A percentile compares a stretch with the other conserved stretches of the same genome.
These are phyloP conservation scores for Dothidotthia symphoricarpi DNA, from an alignment of 2,329 filamentous ascomycete genomes.

Conservation along the genomic window DNA sequence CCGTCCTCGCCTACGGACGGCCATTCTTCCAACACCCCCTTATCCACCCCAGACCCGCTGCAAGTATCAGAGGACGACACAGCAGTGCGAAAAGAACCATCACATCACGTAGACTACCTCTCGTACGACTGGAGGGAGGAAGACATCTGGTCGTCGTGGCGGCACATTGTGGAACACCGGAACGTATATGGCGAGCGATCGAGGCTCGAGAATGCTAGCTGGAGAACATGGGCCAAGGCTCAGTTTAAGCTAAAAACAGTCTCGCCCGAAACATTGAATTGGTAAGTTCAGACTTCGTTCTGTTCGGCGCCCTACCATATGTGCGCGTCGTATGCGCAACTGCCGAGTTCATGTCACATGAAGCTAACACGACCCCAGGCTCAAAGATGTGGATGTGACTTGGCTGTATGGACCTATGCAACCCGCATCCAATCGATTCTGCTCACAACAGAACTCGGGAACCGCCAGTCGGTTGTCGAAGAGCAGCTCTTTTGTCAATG, in stretches of 20 bases:
- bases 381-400: conserved; percentile 95
- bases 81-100: conserved; percentile 69
- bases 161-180: conserved; percentile 80
- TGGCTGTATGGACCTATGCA: conserved; percentile 96
- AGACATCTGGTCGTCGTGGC: conserved; percentile 97
- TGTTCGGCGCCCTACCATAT: conserved; percentile 28
- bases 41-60: conserved; percentile 57
- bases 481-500: conserved; percentile 63
- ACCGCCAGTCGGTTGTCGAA: conserved; percentile 58
- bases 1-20: conserved; percentile 55
- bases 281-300: conserved; percentile 57
- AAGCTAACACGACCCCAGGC: conserved; percentile 56
- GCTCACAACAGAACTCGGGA: conserved; percentile 50
- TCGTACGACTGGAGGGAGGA: conserved; percentile 93
- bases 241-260: conserved; percentile 86
- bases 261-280: conserved; percentile 88
- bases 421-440: conserved; percentile 60
- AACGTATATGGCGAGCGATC: conserved; percentile 77
- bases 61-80: conserved; percentile 72
- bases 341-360: conserved; percentile 3
- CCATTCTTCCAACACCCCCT: conserved; percentile 40
- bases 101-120: conserved; percentile 90
- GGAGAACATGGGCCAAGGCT: conserved; percentile 93
- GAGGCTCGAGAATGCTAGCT: conserved; percentile 90
- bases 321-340: conserved; percentile 17